Conservation (phyloP, 78 protist genomes). For the Bodo saltans region DNA sequence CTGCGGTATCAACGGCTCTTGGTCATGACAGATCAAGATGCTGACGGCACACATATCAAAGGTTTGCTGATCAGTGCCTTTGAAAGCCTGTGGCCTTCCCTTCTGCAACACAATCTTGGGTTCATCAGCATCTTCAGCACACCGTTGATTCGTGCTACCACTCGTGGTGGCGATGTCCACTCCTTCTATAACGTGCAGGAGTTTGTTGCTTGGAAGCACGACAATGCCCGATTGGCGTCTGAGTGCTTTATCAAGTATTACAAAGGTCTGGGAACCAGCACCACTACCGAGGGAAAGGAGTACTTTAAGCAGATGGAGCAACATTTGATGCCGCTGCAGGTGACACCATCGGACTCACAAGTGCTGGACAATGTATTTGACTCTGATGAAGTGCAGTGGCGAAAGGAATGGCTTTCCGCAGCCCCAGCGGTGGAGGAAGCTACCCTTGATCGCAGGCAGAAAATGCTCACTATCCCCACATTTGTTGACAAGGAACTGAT, state of each 20-base stretch:
- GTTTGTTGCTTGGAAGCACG: slow-evolving; percentile 68
- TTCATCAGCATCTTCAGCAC: slow-evolving; percentile 93
- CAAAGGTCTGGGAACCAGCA: slow-evolving; percentile 96
- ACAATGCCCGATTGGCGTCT: background rate
- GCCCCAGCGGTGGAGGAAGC: background rate
- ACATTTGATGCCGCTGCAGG: slow-evolving; percentile 64
- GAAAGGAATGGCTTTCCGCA: slow-evolving; percentile 86
- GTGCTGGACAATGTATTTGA: slow-evolving; percentile 39
- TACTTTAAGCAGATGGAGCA: slow-evolving; percentile 75
- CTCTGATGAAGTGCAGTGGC: slow-evolving; percentile 43
- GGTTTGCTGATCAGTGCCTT: slow-evolving; percentile 94
- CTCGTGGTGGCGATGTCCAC: slow-evolving; percentile 25
- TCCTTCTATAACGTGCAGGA: slow-evolving; percentile 90
- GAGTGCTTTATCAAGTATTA: slow-evolving; percentile 90
- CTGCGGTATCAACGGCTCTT: slow-evolving; percentile 94
- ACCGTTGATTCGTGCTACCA: slow-evolving; percentile 89
- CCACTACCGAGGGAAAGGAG: slow-evolving; percentile 86
- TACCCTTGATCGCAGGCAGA: background rate
- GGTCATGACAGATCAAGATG: slow-evolving; percentile 99
- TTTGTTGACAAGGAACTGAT: slow-evolving; percentile 86
- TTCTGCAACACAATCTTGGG: slow-evolving; percentile 37
- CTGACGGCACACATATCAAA: slow-evolving; percentile 99
- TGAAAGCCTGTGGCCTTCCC: slow-evolving; percentile 92
- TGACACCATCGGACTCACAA: slow-evolving; percentile 33
- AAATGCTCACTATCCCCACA: slow-evolving; percentile 9